Conservation (phyloP, 352 stramenopile species). For the Pythium sp. region DNA sequence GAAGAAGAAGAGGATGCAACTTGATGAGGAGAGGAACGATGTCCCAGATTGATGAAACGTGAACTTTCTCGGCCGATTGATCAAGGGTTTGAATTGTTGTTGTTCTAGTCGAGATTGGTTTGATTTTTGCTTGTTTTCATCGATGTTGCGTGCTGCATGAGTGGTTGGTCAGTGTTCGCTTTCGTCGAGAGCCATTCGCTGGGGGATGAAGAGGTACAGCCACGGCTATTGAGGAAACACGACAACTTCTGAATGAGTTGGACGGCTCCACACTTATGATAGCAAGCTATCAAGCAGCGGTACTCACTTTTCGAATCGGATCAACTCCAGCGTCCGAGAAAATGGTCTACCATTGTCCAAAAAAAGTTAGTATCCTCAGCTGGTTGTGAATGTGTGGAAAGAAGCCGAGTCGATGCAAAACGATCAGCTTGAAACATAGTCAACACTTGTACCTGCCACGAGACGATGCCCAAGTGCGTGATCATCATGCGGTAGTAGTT, state of each 20-base stretch:
- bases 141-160: background rate
- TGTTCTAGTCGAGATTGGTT: background rate
- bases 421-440: background rate
- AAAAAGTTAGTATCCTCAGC: background rate
- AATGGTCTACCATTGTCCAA: slow-evolving; percentile 29
- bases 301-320: slow-evolving; percentile 51
- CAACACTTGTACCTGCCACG: slow-evolving; percentile 50
- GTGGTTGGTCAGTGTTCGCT: background rate
- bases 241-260: background rate
- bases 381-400: background rate
- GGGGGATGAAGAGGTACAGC: slow-evolving; percentile 76
- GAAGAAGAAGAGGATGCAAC: background rate
- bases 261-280: background rate
- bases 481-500: slow-evolving; percentile 87
- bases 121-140: background rate
- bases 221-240: slow-evolving; percentile 39
- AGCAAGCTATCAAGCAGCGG: background rate
- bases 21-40: background rate
- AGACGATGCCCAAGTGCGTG: slow-evolving; percentile 67
- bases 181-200: slow-evolving; percentile 58
- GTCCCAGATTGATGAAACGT: background rate
- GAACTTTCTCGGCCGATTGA: background rate
- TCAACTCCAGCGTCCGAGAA: slow-evolving; percentile 65
- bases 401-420: background rate
- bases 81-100: background rate